Conservation (phyloP, 2,329 filamentous ascomycete species). For the Cladophialophora chaetospira region DNA sequence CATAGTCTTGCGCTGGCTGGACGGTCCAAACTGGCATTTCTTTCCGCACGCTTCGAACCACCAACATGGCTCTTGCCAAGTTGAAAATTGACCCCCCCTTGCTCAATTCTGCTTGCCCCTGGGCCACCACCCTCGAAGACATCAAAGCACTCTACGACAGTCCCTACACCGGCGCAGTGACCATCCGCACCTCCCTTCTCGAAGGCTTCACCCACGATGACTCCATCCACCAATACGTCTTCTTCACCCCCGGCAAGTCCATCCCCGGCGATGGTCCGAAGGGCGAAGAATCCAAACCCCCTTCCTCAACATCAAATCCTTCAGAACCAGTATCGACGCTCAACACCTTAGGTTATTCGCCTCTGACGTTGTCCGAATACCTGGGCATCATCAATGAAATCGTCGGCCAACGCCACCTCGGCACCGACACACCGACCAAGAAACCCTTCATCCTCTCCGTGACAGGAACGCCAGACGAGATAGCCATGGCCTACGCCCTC, state of each 20-base stretch:
- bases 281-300: slow-evolving; percentile 22
- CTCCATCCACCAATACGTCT: slow-evolving; percentile 55
- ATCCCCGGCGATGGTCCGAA: slow-evolving; percentile 17
- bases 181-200: slow-evolving; percentile 69
- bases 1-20: too few relatives aligned
- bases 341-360: slow-evolving; percentile 76
- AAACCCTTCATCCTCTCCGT: slow-evolving; percentile 64
- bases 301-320: slow-evolving; percentile 12
- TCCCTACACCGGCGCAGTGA: slow-evolving; percentile 70
- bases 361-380: slow-evolving; percentile 61
- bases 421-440: slow-evolving; percentile 46
- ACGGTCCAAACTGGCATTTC: too few relatives aligned
- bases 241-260: slow-evolving; percentile 29
- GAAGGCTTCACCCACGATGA: slow-evolving; percentile 64
- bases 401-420: slow-evolving; percentile 41
- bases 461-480: slow-evolving; percentile 63
- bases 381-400: slow-evolving; percentile 56
- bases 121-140: slow-evolving; percentile 68
- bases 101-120: slow-evolving; percentile 74
- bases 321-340: slow-evolving; percentile 41
- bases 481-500: slow-evolving; percentile 57
- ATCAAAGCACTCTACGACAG: slow-evolving; percentile 63
- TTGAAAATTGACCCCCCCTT: slow-evolving; percentile 62
- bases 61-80: slow-evolving; percentile 16
- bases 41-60: too few relatives aligned